A percentile compares a stretch with the other conserved stretches of the same genome.
phyloP scores from a whole-genome alignment of 345 rosid genomes.

The Iberis pinnata region DNA sequence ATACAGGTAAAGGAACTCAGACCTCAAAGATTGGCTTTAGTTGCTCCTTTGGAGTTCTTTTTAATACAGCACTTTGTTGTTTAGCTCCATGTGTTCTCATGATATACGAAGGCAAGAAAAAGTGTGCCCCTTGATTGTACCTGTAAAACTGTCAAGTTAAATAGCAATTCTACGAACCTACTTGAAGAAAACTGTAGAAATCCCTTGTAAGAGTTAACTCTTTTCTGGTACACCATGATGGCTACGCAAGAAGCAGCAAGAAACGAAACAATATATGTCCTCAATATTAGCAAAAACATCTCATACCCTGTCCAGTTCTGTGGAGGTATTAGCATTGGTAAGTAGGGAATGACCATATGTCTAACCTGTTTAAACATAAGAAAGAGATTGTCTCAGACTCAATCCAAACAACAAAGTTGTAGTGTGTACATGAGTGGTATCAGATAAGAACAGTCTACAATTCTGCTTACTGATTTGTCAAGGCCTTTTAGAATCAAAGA shows the following conservation, averaged over 20 bases:
- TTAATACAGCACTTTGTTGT: conserved; percentile 61
- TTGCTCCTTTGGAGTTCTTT: conserved; percentile 54
- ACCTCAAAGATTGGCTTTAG: conserved; percentile 79
- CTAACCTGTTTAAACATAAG: conserved; percentile 58
- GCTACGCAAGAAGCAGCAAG: conserved; percentile 5
- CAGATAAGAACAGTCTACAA: conserved; percentile 13
- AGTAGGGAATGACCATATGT: conserved; percentile 95
- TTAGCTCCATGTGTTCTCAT: conserved; percentile 95
- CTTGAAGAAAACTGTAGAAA: conserved; percentile 4
- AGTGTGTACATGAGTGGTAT: conserved; percentile 8
- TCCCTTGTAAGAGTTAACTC: neutral
- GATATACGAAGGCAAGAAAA: conserved; percentile 73
- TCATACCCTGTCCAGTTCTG: conserved; percentile 87
- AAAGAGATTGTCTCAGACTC: conserved; percentile 22
- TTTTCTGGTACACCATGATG: conserved; percentile 14
- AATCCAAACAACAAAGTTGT: conserved; percentile 14
- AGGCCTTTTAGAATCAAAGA: conserved; percentile 73
- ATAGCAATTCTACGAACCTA: conserved; percentile 21
- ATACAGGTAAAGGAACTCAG: conserved; percentile 25
- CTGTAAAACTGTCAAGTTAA: conserved; percentile 38
- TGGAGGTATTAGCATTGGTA: conserved; percentile 98
- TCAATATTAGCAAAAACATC: conserved; percentile 11
- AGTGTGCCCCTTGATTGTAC: conserved; percentile 80
- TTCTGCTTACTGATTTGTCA: conserved; percentile 74
- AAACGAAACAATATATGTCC: conserved; percentile 8